Conservation (phyloP, 495 filamentous ascomycete species). For the Aspergillus wentii region DNA sequence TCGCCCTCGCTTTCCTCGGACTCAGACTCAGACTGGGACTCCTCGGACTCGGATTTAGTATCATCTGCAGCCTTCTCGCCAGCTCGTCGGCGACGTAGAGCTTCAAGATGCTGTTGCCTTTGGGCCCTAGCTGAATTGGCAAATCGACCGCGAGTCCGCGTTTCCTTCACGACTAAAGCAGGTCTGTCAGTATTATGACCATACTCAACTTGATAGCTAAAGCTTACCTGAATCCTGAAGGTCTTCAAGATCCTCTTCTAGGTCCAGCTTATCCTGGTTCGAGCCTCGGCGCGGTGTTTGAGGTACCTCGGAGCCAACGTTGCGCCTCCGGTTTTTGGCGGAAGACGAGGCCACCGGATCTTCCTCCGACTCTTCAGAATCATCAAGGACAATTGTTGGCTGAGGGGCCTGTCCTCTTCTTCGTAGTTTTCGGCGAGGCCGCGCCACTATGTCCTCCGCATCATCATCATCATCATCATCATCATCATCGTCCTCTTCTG, state of each 20-base stretch:
- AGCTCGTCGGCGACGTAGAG: constrained; percentile 52
- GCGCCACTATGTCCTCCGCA: constrained; percentile 18
- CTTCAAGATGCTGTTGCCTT: constrained; percentile 44
- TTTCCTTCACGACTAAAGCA: constrained; percentile 29
- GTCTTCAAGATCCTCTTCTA: constrained; percentile 42
- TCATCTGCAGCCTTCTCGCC: constrained; percentile 46
- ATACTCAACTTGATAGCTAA: neutral
- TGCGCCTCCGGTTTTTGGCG: constrained; percentile 4
- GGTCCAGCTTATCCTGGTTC: constrained; percentile 28
- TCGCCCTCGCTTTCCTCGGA: constrained; percentile 17
- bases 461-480: no score
- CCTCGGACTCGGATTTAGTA: constrained; percentile 24
- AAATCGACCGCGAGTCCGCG: constrained; percentile 35
- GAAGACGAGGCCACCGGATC: constrained; percentile 10
- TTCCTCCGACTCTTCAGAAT: constrained; percentile 25
- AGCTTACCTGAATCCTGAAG: constrained; percentile 39
- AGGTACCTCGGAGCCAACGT: constrained; percentile 11
- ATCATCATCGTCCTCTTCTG: constrained; percentile 22
- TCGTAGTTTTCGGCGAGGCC: constrained; percentile 27
- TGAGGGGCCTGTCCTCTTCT: constrained; percentile 19
- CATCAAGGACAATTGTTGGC: constrained; percentile 12
- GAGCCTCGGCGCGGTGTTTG: constrained; percentile 19
- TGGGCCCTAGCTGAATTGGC: constrained; percentile 38
- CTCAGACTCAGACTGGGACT: constrained; percentile 31
- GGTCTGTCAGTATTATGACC: constrained; percentile 6